These are phyloP conservation scores for Tylopilus cervinicoccineus DNA, from an alignment of 768 basidiomycete species.

Conservation along the genomic window DNA sequence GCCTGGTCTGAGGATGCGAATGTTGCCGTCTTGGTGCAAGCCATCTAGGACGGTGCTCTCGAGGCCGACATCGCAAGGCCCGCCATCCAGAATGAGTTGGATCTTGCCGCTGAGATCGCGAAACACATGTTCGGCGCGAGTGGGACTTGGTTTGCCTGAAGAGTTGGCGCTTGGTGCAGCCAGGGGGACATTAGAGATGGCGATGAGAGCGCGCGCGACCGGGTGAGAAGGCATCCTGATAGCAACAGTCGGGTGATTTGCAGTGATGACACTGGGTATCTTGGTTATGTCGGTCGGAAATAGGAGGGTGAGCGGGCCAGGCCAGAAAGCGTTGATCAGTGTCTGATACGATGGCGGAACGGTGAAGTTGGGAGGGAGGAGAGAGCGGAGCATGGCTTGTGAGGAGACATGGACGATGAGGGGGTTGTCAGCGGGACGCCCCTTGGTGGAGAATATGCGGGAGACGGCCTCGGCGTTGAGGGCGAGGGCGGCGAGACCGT, in stretches of 20 bases:
- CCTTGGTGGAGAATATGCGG: constrained; percentile 84
- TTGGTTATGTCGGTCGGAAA: constrained; percentile 67
- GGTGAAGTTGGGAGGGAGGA: constrained; percentile 64
- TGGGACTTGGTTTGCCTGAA: constrained; percentile 92
- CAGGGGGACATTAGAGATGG: constrained; percentile 65
- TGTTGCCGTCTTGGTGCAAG: constrained; percentile 62
- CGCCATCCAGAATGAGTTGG: constrained; percentile 85
- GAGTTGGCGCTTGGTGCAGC: constrained; percentile 96
- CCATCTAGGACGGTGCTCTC: constrained; percentile 97
- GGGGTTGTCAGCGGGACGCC: constrained; percentile 93
- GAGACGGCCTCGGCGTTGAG: constrained; percentile 57
- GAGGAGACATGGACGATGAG: constrained; percentile 96
- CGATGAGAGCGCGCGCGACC: constrained; percentile 86
- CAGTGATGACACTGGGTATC: constrained; percentile 76
- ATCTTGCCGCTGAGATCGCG: constrained; percentile 76
- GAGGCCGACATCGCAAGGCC: constrained; percentile 81
- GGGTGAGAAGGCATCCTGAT: constrained; percentile 95
- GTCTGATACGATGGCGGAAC: constrained; percentile 63
- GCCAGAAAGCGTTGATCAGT: constrained; percentile 89
- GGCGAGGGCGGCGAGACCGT: constrained; percentile 91
- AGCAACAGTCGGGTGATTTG: constrained; percentile 76
- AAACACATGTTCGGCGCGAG: constrained; percentile 78
- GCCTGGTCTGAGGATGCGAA: constrained; percentile 87
- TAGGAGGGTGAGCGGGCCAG: constrained; percentile 87
- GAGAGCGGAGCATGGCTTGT: constrained; percentile 66